These are phyloP conservation scores for Cyclotella cryptica DNA, from an alignment of 108 stramenopile species.

Conservation along the genomic window DNA sequence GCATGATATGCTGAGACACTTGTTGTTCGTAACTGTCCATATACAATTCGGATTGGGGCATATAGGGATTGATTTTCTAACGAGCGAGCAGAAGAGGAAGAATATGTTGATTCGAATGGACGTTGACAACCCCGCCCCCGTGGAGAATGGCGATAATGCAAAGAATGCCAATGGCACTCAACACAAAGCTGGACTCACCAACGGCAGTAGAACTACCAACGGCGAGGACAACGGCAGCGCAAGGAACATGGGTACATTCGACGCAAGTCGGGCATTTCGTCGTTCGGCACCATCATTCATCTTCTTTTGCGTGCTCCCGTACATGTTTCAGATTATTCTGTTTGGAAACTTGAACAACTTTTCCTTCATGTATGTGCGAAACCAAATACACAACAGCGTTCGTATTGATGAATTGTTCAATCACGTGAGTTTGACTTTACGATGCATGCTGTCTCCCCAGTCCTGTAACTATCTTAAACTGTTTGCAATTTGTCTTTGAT, in stretches of 20 bases:
- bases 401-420: slow-evolving; percentile 85
- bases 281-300: slow-evolving; percentile 81
- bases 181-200: slow-evolving; percentile 10
- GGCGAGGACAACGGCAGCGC: slow-evolving; percentile 23
- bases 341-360: slow-evolving; percentile 86
- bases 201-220: slow-evolving; percentile 3
- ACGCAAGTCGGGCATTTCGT: slow-evolving; percentile 70
- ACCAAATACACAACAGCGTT: slow-evolving; percentile 82
- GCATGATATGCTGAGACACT: slow-evolving; percentile 60
- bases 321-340: slow-evolving; percentile 86
- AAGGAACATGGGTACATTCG: slow-evolving; percentile 40
- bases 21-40: slow-evolving; percentile 89
- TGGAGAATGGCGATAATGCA: neutral
- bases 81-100: slow-evolving; percentile 74
- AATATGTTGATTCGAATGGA: slow-evolving; percentile 88
- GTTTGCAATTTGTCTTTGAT: neutral
- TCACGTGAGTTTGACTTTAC: slow-evolving; percentile 28
- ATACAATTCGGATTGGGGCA: slow-evolving; percentile 89
- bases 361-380: slow-evolving; percentile 73
- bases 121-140: slow-evolving; percentile 36
- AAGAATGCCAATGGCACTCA: neutral
- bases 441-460: neutral
- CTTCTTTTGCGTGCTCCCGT: slow-evolving; percentile 77
- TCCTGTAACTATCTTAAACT: neutral
- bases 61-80: slow-evolving; percentile 84